A percentile compares a stretch with the other conserved stretches of the same genome.
These are phyloP conservation scores for Chrysosporium keratinophilum DNA, from an alignment of 2,329 filamentous ascomycete genomes.

Conservation along the genomic window DNA sequence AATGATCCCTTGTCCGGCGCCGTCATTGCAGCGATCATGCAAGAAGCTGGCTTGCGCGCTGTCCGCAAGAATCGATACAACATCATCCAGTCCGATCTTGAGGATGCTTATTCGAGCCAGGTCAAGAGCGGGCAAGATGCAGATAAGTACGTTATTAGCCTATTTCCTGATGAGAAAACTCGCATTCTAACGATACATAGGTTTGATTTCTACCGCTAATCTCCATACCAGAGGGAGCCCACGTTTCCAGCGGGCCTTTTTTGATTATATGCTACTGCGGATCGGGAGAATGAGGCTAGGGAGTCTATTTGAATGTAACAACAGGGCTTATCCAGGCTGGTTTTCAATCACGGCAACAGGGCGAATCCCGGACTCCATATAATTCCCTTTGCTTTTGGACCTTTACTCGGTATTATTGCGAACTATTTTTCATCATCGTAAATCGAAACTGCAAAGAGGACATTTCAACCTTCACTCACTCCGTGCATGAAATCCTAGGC, in stretches of 20 bases:
- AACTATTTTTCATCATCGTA: not conserved
- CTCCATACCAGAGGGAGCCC: conserved; percentile 12
- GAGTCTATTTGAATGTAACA: conserved; percentile 6
- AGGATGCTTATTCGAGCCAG: conserved; percentile 94
- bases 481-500: no score
- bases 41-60: conserved; percentile 87
- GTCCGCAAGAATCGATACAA: conserved; percentile 98
- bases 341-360: not conserved
- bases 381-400: no score
- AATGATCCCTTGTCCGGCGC: conserved; percentile 93
- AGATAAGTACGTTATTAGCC: conserved; percentile 43
- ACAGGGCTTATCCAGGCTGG: not conserved
- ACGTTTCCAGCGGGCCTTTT: not conserved
- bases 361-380: not conserved
- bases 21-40: conserved; percentile 97
- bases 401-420: no score
- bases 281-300: not conserved
- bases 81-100: conserved; percentile 92
- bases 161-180: not conserved
- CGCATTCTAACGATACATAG: conserved; percentile 44
- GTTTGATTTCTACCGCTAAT: conserved; percentile 79
- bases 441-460: no score
- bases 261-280: not conserved
- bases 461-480: no score
- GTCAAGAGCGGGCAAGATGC: conserved; percentile 73